These are phyloP conservation scores for Globisporangium nunn DNA, from an alignment of 352 stramenopile species.

Conservation along the genomic window DNA sequence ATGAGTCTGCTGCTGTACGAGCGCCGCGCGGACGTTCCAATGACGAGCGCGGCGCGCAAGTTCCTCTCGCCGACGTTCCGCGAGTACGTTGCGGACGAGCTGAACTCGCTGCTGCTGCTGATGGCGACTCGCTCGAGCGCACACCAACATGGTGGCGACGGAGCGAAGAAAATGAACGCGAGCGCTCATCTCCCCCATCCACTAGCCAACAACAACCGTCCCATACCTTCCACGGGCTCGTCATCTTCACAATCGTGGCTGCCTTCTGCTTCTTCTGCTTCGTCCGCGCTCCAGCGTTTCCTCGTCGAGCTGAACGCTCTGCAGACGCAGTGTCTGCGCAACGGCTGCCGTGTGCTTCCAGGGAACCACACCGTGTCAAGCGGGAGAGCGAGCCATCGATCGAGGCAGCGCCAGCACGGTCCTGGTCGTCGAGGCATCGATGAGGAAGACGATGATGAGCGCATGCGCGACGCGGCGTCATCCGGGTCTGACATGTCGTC, in stretches of 20 bases:
- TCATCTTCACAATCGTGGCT: conserved; percentile 7
- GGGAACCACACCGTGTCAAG: conserved; percentile 9
- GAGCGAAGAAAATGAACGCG: background rate
- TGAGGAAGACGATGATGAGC: conserved; percentile 6
- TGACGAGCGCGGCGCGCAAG: conserved; percentile 15
- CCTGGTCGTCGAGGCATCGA: background rate
- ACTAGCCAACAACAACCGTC: background rate
- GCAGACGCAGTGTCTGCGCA: conserved; percentile 24
- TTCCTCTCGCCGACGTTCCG: conserved; percentile 34
- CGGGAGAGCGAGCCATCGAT: conserved; percentile 3
- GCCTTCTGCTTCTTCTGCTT: background rate
- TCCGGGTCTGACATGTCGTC: conserved; percentile 18
- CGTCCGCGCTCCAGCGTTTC: conserved; percentile 26
- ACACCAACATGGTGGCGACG: background rate
- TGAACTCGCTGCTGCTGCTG: conserved; percentile 32
- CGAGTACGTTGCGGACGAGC: conserved; percentile 31
- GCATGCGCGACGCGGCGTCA: conserved; percentile 19
- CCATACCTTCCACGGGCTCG: background rate
- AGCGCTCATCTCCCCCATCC: background rate
- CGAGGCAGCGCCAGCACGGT: conserved; percentile 1
- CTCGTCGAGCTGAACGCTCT: conserved; percentile 24
- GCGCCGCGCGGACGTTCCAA: conserved; percentile 19
- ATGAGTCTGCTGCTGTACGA: conserved; percentile 38
- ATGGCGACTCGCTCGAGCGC: conserved; percentile 9
- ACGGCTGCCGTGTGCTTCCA: conserved; percentile 33